These are phyloP conservation scores for Oryza nivara DNA, from an alignment of 176 grass and related monocot species.

Conservation along the genomic window DNA sequence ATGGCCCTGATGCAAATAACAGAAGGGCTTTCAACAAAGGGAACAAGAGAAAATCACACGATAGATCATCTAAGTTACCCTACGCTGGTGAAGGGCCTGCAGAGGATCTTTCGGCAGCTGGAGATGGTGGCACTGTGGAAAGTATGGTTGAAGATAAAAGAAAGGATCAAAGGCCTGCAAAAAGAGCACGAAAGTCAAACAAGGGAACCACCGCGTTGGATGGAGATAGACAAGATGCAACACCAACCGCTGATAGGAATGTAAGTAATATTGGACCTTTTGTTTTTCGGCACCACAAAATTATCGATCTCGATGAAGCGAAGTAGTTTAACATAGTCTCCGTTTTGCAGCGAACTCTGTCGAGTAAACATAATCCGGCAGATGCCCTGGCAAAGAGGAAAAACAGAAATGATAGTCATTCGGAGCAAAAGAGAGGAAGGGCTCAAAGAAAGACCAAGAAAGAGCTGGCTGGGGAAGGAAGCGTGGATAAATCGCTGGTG, in stretches of 20 bases:
- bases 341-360: slow-evolving; percentile 45
- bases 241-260: slow-evolving; percentile 25
- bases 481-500: slow-evolving; percentile 66
- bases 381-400: slow-evolving; percentile 49
- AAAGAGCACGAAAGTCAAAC: slow-evolving; percentile 52
- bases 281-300: background rate
- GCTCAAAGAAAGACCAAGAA: slow-evolving; percentile 30
- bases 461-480: slow-evolving; percentile 41
- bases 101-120: slow-evolving; percentile 26
- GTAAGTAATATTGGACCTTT: slow-evolving; percentile 33
- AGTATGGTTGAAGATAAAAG: slow-evolving; percentile 10
- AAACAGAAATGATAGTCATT: slow-evolving; percentile 40
- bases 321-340: slow-evolving; percentile 2
- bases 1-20: slow-evolving; percentile 22
- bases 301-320: slow-evolving; percentile 14
- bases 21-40: slow-evolving; percentile 49
- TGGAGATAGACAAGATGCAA: slow-evolving; percentile 12
- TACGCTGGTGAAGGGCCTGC: slow-evolving; percentile 19
- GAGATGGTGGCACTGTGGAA: slow-evolving; percentile 18
- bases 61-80: slow-evolving; percentile 37
- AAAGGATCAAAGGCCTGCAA: slow-evolving; percentile 41
- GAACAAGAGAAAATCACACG: slow-evolving; percentile 44
- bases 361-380: slow-evolving; percentile 1
- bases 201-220: slow-evolving; percentile 30
- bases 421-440: slow-evolving; percentile 40